These are phyloP conservation scores for Moesziomyces parantarcticus DNA, from an alignment of 1,284 basidiomycete genomes.

Conservation along the genomic window DNA sequence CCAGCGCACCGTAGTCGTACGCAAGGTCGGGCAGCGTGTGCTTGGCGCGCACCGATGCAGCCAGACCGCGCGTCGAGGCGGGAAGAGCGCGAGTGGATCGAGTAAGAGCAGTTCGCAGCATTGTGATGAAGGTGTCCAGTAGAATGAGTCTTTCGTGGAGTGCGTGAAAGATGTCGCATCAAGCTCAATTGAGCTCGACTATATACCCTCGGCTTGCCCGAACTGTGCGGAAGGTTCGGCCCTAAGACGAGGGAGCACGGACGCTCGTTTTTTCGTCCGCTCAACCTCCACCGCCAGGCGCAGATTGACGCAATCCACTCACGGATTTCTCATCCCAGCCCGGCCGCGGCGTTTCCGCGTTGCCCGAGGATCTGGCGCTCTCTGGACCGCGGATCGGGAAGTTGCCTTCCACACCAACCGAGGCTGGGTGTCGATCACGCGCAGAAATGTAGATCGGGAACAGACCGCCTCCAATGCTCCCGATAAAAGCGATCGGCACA, in stretches of 20 bases:
- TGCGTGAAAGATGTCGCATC: no score
- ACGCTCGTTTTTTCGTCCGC: slow-evolving; percentile 3
- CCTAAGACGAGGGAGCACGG: slow-evolving; percentile 11
- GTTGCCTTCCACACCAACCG: no score
- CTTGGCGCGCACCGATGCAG: slow-evolving; percentile 53
- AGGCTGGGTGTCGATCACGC: not conserved
- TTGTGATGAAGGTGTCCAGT: slow-evolving; percentile 3
- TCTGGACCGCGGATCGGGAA: no score
- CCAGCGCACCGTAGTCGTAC: slow-evolving; percentile 65
- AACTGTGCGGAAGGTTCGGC: not conserved
- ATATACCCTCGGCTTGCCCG: no score
- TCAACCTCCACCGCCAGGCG: slow-evolving; percentile 12
- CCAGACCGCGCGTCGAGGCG: slow-evolving; percentile 18
- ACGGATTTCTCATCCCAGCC: not conserved
- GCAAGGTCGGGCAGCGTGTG: slow-evolving; percentile 67
- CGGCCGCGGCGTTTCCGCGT: not conserved
- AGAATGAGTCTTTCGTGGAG: not conserved
- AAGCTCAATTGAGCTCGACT: not conserved
- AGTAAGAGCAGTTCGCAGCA: slow-evolving; percentile 53
- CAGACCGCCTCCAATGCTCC: not conserved
- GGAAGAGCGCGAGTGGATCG: slow-evolving; percentile 32
- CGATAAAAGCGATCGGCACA: not conserved
- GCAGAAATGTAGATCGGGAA: not conserved
- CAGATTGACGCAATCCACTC: not conserved
- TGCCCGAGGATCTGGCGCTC: no score